Conservation (phyloP, 2,329 filamentous ascomycete genomes). For the Tolypocladium cylindrosporum region DNA sequence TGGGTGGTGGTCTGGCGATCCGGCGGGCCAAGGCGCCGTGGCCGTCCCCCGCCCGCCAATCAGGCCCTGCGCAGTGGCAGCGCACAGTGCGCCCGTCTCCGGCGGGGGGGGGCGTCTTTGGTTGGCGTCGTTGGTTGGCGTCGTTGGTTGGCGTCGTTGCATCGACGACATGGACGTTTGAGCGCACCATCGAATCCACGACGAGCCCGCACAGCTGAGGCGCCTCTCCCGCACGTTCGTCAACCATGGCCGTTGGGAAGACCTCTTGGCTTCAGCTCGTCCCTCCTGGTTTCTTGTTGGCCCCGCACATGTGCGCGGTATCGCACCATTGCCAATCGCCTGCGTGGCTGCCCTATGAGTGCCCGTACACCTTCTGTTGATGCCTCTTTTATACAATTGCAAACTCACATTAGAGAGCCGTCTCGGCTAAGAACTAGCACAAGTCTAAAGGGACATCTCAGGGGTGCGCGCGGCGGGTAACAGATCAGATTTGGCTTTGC, state of each 20-base stretch:
- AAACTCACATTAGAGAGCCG: background rate
- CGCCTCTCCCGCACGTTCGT: background rate
- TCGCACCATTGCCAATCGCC: background rate
- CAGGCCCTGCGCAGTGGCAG: background rate
- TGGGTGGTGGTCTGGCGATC: constrained; percentile 12
- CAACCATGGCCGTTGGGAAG: background rate
- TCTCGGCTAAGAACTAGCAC: background rate
- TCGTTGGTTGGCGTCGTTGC: too few species aligned
- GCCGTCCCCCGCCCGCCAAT: constrained; percentile 3
- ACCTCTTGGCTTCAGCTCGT: background rate
- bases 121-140: too few species aligned
- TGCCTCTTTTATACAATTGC: too few species aligned
- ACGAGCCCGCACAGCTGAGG: background rate
- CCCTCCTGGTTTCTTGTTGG: background rate
- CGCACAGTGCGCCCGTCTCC: background rate
- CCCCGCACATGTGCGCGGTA: background rate
- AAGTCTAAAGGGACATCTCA: background rate
- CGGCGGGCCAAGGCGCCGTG: constrained; percentile 9
- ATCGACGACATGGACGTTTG: too few species aligned
- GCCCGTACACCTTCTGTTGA: background rate
- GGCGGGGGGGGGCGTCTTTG: background rate
- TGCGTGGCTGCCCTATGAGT: background rate
- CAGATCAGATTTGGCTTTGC: background rate
- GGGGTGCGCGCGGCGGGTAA: background rate
- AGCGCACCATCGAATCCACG: background rate